Evolutionary conservation across 2,329 filamentous ascomycete genomes (phyloP), one percentile per base, ranked within the genome.

Genomic region (Hypocrella siamensis): DNA sequence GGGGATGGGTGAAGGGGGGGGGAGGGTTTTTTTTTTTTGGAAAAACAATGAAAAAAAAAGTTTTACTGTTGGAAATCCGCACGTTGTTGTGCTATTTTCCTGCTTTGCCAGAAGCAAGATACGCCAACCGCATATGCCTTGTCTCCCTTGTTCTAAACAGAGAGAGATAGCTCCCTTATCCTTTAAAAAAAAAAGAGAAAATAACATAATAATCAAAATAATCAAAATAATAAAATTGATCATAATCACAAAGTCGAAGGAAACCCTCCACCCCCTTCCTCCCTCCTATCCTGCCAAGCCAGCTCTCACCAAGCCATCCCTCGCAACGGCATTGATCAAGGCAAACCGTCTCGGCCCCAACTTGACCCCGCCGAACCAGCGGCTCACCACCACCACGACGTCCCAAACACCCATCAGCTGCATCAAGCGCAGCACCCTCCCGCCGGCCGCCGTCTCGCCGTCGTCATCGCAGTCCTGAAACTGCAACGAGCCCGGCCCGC

Each of bases 391-490:
- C 0, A 98, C 84, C 61, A 96, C 78, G 12, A 79, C 78, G 53
- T 92, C 73, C 85, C 86, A 94, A 9, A 92, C 65, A 47, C 86
- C 82, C 82, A 94, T 94, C 38, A 93, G 58, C 60, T 94, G 85
- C 75, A 98, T 79, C 19, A 98, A 61, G 57, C 93, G 84, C 37
- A 96, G 56, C 47, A 98, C 56, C 26, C 90, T 67, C 0, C 79
- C 76, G 1, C 90, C 90, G 0, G 90, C 90, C 5, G 90, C 90
- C 17, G 81, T 81, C 64, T 98, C 90, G 3, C 90, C 90, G 51
- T 98, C 90, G 46, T 98, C 90, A 46, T 98, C 82, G 48, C 79
- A 94, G 55, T 98, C 90, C 53, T 96, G 86, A 42, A 77, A 84
- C 18, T 60, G 59, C 30, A 26, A 17, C 17, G 17, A 30, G 8